Evolutionary conservation across 2,329 filamentous ascomycete genomes (phyloP), one percentile per base, ranked within the genome.

Genomic region (Clarireedia sp.): DNA sequence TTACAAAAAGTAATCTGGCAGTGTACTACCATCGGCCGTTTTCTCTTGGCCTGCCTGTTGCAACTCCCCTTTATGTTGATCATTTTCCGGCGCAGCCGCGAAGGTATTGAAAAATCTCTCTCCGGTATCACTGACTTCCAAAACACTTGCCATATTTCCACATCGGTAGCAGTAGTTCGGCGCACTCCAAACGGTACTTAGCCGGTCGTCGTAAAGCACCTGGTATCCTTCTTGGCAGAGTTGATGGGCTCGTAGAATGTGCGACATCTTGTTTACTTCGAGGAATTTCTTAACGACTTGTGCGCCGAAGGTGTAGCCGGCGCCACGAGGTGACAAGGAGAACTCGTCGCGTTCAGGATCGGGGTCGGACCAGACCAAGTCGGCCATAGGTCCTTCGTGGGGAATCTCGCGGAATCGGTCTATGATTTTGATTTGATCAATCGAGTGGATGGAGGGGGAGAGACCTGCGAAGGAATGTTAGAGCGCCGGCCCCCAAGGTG

Each of bases 391-490:
- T 0, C 94, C 94, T 73, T 99, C 94, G 73, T 99, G 94, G 5
- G 94, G 94, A 58, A 99, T 99, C 70, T 99, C 94, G 63, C 94
- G 86, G 77, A 97, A 99, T 46, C 94, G 89, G 74, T 99, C 94
- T 70, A 99, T 97, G 71, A 99, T 95, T 73, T 99, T 97, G 74
- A 99, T 97, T 74, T 99, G 94, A 71, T 99, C 94, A 69, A 99
- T 96, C 45, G 89, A 95, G 73, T 99, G 94, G 69, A 99, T 97
- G 29, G 87, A 91, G 1, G 89, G 89, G 0, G 87, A 91, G 19
- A 94, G 79, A 21, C 89, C 86, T 87, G 60, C n/a, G 45, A 16
- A 46, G 17, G 3, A 36, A 40, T 48, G 17, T 54, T 36, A 54
- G 45, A 58, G 36, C 23, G 19, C 14, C 47, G 44, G 19, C n/a